phyloP scores from a whole-genome alignment of 352 stramenopile species.

The Phytophthora uliginosa region DNA sequence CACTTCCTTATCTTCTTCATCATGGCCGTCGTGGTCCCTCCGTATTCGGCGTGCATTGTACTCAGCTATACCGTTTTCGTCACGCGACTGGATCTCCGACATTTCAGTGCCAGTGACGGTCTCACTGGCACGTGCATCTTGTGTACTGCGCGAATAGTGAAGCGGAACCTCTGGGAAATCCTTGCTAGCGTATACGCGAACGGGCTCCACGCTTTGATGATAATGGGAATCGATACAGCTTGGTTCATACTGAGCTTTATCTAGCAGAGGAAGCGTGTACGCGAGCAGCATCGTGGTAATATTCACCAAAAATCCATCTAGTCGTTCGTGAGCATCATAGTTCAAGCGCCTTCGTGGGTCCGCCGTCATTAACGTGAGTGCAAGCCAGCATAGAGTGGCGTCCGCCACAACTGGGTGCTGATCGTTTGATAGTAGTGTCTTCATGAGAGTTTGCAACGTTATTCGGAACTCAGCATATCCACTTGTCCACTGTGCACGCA shows the following conservation, averaged over 20 bases:
- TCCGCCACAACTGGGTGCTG: constrained; percentile 67
- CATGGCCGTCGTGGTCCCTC: neutral
- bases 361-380: constrained; percentile 52
- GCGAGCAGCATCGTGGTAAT: constrained; percentile 60
- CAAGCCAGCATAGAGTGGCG: constrained; percentile 71
- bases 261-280: constrained; percentile 47
- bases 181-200: constrained; percentile 58
- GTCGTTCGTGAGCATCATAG: constrained; percentile 56
- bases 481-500: constrained; percentile 63
- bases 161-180: constrained; percentile 46
- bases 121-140: constrained; percentile 22
- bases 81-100: constrained; percentile 28
- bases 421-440: constrained; percentile 38
- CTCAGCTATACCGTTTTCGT: constrained; percentile 33
- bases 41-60: constrained; percentile 29
- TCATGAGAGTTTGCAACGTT: constrained; percentile 44
- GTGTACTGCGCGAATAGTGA: constrained; percentile 32
- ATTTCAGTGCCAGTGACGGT: constrained; percentile 22
- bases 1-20: constrained; percentile 2
- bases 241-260: constrained; percentile 32
- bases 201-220: constrained; percentile 55
- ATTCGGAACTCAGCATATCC: constrained; percentile 48
- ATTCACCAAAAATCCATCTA: constrained; percentile 82
- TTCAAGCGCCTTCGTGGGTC: constrained; percentile 58
- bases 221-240: constrained; percentile 58